phyloP scores from a whole-genome alignment of 331 rosid genomes.

The Quercus lobata region DNA sequence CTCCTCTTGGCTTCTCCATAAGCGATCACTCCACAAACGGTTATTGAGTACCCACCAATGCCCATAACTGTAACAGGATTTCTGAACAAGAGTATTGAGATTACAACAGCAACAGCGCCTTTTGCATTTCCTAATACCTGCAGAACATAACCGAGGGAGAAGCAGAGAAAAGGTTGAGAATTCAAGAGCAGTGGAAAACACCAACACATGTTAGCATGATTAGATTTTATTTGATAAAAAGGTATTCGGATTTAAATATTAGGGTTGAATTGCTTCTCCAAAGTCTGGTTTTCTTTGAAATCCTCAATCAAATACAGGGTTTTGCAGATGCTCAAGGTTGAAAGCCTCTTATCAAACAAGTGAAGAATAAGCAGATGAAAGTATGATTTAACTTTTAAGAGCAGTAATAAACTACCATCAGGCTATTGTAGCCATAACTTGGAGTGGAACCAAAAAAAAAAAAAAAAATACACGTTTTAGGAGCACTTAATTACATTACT shows the following conservation, averaged over 20 bases:
- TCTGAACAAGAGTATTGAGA: constrained; percentile 83
- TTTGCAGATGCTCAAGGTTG: not conserved
- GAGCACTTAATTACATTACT: no score
- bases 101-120: constrained; percentile 97
- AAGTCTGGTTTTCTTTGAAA: not conserved
- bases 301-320: not conserved
- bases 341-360: not conserved
- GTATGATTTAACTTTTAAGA: no score
- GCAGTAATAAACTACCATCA: no score
- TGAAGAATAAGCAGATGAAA: no score
- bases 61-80: constrained; percentile 88
- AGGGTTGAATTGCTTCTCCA: not conserved
- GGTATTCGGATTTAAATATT: not conserved
- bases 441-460: no score
- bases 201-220: not conserved
- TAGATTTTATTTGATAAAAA: not conserved
- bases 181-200: not conserved
- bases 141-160: not conserved
- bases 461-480: no score
- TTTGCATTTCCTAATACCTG: constrained; percentile 97
- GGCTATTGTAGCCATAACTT: no score
- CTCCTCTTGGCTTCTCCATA: constrained; percentile 93
- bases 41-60: constrained; percentile 74
- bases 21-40: constrained; percentile 75
- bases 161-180: not conserved